Conservation (phyloP, 73 alveolate genomes). For the Paramecium tetraurelia region DNA sequence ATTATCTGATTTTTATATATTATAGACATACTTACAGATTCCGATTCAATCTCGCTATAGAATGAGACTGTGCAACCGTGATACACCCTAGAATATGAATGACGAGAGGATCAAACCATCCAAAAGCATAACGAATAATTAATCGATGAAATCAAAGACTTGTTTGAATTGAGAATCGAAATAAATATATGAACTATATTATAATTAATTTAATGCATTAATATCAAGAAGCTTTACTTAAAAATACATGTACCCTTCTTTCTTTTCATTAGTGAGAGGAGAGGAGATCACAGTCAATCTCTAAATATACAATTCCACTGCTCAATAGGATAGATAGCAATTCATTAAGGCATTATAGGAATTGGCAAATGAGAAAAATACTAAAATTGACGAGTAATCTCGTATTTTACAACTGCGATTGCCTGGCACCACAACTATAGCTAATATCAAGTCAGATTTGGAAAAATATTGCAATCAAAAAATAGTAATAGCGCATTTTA, state of each 20-base stretch:
- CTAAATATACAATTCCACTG: background rate
- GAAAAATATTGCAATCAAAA: background rate
- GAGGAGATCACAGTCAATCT: background rate
- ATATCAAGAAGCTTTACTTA: background rate
- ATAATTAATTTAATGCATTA: background rate
- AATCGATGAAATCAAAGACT: background rate
- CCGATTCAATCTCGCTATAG: background rate
- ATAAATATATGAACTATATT: background rate
- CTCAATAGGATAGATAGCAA: background rate
- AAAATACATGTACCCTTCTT: background rate
- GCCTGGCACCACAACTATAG: constrained; percentile 2
- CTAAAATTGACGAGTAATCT: background rate
- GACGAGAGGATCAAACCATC: background rate
- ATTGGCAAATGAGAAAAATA: background rate
- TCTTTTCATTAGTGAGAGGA: background rate
- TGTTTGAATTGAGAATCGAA: background rate
- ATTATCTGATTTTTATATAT: constrained; percentile 36
- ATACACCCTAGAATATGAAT: background rate
- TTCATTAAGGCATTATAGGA: background rate
- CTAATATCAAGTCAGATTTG: background rate
- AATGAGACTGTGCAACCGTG: background rate
- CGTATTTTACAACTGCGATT: background rate
- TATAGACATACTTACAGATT: background rate
- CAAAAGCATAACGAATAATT: background rate
- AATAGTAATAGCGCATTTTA: background rate